Conservation (phyloP, 768 basidiomycete species). For the Kwoniella mangroviensis region DNA sequence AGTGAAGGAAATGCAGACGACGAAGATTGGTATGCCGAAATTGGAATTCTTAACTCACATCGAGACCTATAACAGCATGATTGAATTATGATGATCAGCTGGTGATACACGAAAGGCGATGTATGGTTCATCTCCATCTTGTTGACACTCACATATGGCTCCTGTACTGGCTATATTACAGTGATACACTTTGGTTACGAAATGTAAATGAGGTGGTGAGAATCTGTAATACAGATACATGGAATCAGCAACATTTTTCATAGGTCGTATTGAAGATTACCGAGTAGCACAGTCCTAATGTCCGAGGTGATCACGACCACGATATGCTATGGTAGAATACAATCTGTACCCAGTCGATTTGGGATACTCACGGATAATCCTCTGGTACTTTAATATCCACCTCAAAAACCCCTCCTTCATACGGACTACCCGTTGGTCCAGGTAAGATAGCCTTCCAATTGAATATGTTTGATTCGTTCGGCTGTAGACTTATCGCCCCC, state of each 20-base stretch:
- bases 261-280: too few relatives aligned
- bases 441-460: constrained; percentile 51
- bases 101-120: background rate
- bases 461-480: constrained; percentile 54
- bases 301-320: too few relatives aligned
- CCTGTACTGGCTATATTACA: constrained; percentile 53
- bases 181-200: constrained; percentile 55
- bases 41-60: constrained; percentile 55
- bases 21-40: background rate
- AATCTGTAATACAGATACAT: constrained; percentile 35
- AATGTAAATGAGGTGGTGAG: constrained; percentile 52
- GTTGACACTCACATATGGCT: constrained; percentile 48
- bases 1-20: too few relatives aligned
- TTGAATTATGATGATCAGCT: constrained; percentile 1
- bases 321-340: too few relatives aligned
- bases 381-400: constrained; percentile 52
- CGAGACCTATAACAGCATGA: constrained; percentile 35
- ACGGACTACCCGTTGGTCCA: constrained; percentile 53
- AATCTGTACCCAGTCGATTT: too few relatives aligned
- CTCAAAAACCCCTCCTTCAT: constrained; percentile 56
- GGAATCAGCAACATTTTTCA: background rate
- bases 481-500: constrained; percentile 48
- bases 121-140: too few relatives aligned
- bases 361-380: constrained; percentile 54
- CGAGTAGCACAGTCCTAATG: too few relatives aligned